These are phyloP conservation scores for Ganoderma meredithae DNA, from an alignment of 1,284 basidiomycete genomes.

Conservation along the genomic window DNA sequence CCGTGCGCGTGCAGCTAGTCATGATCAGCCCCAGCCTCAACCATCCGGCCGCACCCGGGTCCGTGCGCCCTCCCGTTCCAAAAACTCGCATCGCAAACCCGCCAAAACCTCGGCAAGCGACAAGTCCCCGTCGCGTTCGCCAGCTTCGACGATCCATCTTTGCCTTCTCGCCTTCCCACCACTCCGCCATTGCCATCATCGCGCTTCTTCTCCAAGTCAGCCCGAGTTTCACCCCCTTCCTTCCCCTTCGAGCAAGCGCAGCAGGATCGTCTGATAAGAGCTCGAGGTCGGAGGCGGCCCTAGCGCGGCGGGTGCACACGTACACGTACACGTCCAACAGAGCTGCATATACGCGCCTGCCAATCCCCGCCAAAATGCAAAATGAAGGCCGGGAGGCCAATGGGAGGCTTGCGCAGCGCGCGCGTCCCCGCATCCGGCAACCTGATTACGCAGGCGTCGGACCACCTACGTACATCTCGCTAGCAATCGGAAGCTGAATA, in stretches of 20 bases:
- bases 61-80: background rate
- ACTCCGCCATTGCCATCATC: background rate
- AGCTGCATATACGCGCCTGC: background rate
- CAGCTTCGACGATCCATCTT: background rate
- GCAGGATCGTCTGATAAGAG: background rate
- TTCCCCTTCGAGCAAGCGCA: background rate
- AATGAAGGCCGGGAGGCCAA: background rate
- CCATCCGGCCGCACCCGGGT: background rate
- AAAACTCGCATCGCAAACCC: background rate
- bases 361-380: background rate
- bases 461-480: too few relatives aligned
- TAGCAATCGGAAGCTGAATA: too few relatives aligned
- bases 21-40: too few relatives aligned
- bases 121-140: background rate
- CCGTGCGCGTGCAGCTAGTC: too few relatives aligned
- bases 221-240: background rate
- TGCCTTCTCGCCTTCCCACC: background rate
- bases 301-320: background rate
- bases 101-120: background rate
- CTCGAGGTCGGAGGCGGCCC: background rate
- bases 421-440: conserved; percentile 1
- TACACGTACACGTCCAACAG: background rate
- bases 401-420: background rate
- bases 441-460: background rate
- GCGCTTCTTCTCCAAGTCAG: background rate